phyloP scores from a whole-genome alignment of 345 rosid genomes.

The Excoecaria agallocha region DNA sequence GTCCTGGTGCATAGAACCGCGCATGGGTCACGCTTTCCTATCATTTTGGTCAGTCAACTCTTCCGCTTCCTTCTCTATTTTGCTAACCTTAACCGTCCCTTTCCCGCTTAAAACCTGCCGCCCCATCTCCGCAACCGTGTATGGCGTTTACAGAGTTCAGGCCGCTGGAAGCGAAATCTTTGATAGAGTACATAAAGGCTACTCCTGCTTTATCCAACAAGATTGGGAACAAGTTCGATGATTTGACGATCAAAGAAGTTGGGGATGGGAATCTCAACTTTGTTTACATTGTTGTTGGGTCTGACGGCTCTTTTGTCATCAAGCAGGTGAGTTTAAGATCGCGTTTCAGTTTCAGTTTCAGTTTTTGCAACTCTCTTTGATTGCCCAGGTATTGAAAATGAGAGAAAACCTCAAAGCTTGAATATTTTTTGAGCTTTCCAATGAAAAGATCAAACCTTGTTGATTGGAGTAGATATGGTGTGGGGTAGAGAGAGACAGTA shows the following conservation, averaged over 20 bases:
- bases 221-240: constrained; percentile 54
- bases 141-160: constrained; percentile 68
- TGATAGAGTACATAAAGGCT: constrained; percentile 68
- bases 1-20: not conserved
- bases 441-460: too few relatives aligned
- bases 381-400: too few relatives aligned
- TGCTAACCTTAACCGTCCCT: not conserved
- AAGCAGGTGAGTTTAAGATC: constrained; percentile 56
- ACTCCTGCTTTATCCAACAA: constrained; percentile 70
- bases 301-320: constrained; percentile 74
- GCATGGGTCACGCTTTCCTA: not conserved
- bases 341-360: not conserved
- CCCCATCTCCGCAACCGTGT: not conserved
- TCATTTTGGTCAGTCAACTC: not conserved
- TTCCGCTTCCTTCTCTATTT: not conserved
- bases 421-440: too few relatives aligned
- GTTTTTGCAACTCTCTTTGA: too few relatives aligned
- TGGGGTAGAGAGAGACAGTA: too few relatives aligned
- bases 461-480: too few relatives aligned
- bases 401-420: too few relatives aligned
- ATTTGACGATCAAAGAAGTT: constrained; percentile 72
- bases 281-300: constrained; percentile 65
- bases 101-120: not conserved
- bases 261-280: constrained; percentile 97
- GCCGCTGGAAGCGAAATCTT: constrained; percentile 66